Base-by-base conservation (phyloP, 2,329 filamentous ascomycete species). In the Ilyonectria sp. region DNA sequence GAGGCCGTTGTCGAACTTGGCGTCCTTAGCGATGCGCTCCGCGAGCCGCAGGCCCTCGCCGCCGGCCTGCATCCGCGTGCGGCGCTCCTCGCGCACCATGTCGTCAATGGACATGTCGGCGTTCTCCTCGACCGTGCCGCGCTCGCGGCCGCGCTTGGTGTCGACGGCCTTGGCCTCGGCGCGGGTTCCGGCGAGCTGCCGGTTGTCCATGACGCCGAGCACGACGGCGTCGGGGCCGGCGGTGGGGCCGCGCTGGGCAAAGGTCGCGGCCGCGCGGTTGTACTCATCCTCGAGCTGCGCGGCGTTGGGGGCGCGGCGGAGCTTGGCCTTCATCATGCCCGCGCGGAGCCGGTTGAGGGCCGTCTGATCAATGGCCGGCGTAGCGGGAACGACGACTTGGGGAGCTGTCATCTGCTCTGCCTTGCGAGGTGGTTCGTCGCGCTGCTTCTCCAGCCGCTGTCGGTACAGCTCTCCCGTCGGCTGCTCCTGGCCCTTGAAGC, bases 101-200 rank as follows among this genome's bases (percentile, higher is more conserved):
- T 99, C 96, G 60, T 97, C 94, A 67, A 99, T 93, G 33, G 86
- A 92, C 94, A 99, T 98, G 75, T 98, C 94, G 60, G 97, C 93
- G 77, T 98, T 98, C 71, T 96, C 94, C 73, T 93, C 90, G 6
- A 99, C 93, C 8, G 91, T 87, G 1, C 95, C 96, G 60, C 95
- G 90, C 80, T 97, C 95, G 6, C 90, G 88, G 3, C 95, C 95
- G 54, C 95, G 90, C 77, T 93, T 96, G 65, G 90, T 97, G 29
- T 92, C 89, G 8, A 98, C 85, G 0, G 89, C 84, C 73, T 91
- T 95, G 63, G 95, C 93, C 81, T 98, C 96, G 21, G 82, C 86
- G 6, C 90, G 85, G 0, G 83, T 82, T 8, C 93, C 94, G 19
- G 94, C 94, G 3, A 99, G 86, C 87, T 97, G 92, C 7, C 95